A percentile compares a stretch with the other conserved stretches of the same genome.
Evolutionary conservation across 192 early-diverging fungal species (phyloP).

Genomic region (Paraglomus brasilianum): DNA sequence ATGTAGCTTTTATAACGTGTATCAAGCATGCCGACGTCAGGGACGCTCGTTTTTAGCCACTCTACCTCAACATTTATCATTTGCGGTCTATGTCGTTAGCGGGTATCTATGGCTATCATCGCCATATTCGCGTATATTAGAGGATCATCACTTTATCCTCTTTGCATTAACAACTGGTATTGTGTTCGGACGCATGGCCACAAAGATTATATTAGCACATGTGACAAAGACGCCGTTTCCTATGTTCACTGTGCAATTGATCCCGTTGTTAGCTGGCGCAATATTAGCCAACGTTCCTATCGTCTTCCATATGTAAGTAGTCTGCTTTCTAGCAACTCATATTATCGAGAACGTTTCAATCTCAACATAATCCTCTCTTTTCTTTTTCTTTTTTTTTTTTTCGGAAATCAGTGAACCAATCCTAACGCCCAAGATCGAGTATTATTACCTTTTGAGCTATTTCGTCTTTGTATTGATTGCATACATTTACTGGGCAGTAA

Average conservation of each 20-base stretch:
- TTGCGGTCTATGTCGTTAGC: conserved; percentile 55
- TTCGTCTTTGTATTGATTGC: conserved; percentile 70
- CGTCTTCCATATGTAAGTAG: conserved; percentile 2
- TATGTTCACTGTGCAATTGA: conserved; percentile 71
- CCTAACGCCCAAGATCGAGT: conserved; percentile 66
- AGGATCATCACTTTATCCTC: conserved; percentile 64
- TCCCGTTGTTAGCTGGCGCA: conserved; percentile 73
- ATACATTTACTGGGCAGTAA: conserved; percentile 80
- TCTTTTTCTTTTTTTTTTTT: no score
- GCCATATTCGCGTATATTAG: conserved; percentile 64
- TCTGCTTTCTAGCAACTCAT: no score
- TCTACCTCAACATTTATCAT: conserved; percentile 60
- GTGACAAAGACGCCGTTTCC: conserved; percentile 80
- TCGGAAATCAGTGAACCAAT: conserved; percentile 49
- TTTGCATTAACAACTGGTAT: conserved; percentile 72
- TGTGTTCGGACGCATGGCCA: conserved; percentile 81
- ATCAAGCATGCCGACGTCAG: conserved; percentile 53
- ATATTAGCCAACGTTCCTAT: conserved; percentile 59
- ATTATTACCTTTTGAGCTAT: conserved; percentile 63
- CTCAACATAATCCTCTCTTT: no score
- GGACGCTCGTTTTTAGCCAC: conserved; percentile 61
- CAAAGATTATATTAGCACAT: conserved; percentile 86
- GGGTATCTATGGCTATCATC: conserved; percentile 69
- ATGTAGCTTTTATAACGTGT: conserved; percentile 42
- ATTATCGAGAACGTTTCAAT: no score